Percentiles rank a stretch among this genome's conserved stretches.
Evolutionary conservation across 768 basidiomycete genomes (phyloP).

Genomic region (Boletus vermiculosoides): DNA sequence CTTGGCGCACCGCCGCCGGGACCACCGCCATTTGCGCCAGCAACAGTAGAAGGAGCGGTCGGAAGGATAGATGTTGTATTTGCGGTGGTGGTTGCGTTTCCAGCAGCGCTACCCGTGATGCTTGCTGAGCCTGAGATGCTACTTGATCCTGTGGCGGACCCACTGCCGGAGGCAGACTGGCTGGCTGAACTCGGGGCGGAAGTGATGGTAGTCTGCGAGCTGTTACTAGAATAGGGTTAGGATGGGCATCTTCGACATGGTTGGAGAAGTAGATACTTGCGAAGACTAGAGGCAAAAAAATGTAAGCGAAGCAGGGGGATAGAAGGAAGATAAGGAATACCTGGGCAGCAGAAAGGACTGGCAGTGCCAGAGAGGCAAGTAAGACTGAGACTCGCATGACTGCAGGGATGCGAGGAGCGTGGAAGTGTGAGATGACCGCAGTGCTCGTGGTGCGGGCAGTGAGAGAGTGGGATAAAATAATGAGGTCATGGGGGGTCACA

Average conservation of each 20-base stretch:
- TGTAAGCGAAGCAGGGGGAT: background rate
- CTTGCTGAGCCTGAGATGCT: conserved; percentile 23
- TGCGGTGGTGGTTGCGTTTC: conserved; percentile 35
- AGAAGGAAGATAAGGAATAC: conserved; percentile 16
- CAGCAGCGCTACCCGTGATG: conserved; percentile 15
- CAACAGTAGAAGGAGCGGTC: conserved; percentile 56
- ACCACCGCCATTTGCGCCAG: conserved; percentile 50
- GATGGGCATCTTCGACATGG: conserved; percentile 31
- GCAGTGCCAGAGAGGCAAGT: conserved; percentile 30
- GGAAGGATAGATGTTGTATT: conserved; percentile 31
- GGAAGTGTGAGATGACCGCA: background rate
- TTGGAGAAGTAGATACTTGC: conserved; percentile 35
- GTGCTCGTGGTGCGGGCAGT: conserved; percentile 1
- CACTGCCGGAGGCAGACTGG: conserved; percentile 21
- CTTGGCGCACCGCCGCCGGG: conserved; percentile 47
- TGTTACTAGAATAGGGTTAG: conserved; percentile 43
- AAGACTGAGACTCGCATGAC: conserved; percentile 34
- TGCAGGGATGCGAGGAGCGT: background rate
- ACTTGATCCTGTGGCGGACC: conserved; percentile 23
- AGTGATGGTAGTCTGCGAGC: conserved; percentile 42
- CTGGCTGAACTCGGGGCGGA: conserved; percentile 42
- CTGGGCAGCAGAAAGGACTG: conserved; percentile 32
- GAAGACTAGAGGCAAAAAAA: conserved; percentile 28
- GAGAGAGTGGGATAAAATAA: conserved; percentile 12
- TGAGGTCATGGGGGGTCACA: conserved; percentile 9